Evolutionary conservation across 495 filamentous ascomycete species (phyloP), one percentile per base, ranked within the genome.

Genomic region (Cercophora scortea): DNA sequence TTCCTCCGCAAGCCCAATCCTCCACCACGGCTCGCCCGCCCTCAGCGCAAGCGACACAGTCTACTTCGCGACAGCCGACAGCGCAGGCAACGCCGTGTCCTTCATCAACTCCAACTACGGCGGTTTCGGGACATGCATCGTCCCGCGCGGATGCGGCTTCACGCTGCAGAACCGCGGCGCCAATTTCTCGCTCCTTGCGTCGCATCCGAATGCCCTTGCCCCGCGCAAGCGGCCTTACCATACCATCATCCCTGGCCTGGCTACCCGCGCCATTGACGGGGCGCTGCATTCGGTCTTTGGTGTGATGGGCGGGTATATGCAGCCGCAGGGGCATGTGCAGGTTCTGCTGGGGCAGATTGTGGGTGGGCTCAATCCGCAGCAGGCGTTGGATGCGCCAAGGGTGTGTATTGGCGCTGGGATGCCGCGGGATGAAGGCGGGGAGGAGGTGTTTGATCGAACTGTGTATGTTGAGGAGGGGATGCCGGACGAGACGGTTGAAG

Each of bases 241-340:
- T 64, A 98, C 93, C 49, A 97, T 98, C 68, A 98, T 98, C 61
- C 91, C 93, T 0, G 91, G 87, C 0, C 77, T 96, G 66, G 79
- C 93, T 44, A 97, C 93, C 4, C 87, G 90, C 54, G 61, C 80
- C 1, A 74, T 70, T 13, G 89, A 92, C 56, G 78, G 77, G 16
- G 81, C 74, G 15, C 68, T 98, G 52, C 86, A 96, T 62, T 82
- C 80, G 39, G 88, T 95, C 0, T 95, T 89, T 57, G 94, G 93
- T 44, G 90, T 96, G 45, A 97, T 97, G 93, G 93, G 93, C 54
- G 93, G 93, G 34, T 96, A 91, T 69, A 97, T 98, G 94, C 93
- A 98, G 73, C 93, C 93, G 0, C 93, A 97, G 72, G 93, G 93
- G 9, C 93, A 98, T 62, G 88, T 97, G 12, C 93, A 98, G 68